Evolutionary conservation across 2,329 filamentous ascomycete genomes (phyloP).

Genomic region (Drechslerella stenobrocha): DNA sequence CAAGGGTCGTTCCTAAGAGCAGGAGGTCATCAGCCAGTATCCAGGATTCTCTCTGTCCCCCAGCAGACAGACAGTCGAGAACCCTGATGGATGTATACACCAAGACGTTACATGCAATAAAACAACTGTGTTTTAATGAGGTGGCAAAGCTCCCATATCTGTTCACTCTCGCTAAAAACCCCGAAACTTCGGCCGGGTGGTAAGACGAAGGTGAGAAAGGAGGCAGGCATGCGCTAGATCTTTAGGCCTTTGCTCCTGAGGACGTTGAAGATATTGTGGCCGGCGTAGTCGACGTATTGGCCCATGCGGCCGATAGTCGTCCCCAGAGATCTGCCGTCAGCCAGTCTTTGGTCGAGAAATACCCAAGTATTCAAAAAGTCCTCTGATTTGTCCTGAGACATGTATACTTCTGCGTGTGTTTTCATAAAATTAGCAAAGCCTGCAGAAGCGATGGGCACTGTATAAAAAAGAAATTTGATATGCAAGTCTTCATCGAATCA

Average conservation of each 20-base stretch:
- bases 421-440: conserved; percentile 5
- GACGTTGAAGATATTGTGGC: conserved; percentile 75
- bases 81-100: conserved; percentile 7
- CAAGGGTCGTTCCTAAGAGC: conserved; percentile 28
- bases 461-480: conserved; percentile 2
- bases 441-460: conserved; percentile 15
- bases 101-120: conserved; percentile 22
- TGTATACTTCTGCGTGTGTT: conserved; percentile 72
- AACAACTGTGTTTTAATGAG: conserved; percentile 17
- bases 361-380: conserved; percentile 75
- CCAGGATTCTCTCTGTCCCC: conserved; percentile 22
- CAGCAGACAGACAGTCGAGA: conserved; percentile 13
- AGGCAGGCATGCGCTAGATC: conserved; percentile 61
- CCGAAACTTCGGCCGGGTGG: conserved; percentile 18
- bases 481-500: not conserved
- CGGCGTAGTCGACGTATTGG: conserved; percentile 82
- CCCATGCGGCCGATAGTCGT: conserved; percentile 66
- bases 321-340: conserved; percentile 68
- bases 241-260: conserved; percentile 83
- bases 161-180: conserved; percentile 23
- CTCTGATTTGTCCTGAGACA: conserved; percentile 81
- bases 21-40: conserved; percentile 33
- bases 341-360: conserved; percentile 75
- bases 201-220: conserved; percentile 11
- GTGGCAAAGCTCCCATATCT: conserved; percentile 24